Percentiles rank a stretch among this genome's conserved stretches.
phyloP scores from a whole-genome alignment of 179 eudicot genomes.

The Drosera spatulata region DNA sequence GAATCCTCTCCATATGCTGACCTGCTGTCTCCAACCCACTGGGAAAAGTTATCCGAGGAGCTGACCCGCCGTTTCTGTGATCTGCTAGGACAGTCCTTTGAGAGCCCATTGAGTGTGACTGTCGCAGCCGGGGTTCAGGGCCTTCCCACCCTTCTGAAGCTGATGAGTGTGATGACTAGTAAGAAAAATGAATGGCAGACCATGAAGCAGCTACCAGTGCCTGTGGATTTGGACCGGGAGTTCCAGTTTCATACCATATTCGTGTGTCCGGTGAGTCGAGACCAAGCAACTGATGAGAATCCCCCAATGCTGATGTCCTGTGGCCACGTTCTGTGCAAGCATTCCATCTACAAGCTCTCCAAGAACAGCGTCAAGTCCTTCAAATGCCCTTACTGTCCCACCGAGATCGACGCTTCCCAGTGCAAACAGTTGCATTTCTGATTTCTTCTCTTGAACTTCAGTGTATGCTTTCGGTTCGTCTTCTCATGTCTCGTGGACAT shows the following conservation, averaged over 20 bases:
- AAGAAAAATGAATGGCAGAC: constrained; percentile 85
- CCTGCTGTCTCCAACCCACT: constrained; percentile 39
- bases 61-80: constrained; percentile 57
- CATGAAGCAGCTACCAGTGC: constrained; percentile 84
- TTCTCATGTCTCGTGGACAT: not conserved
- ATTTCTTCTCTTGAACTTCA: constrained; percentile 5
- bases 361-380: constrained; percentile 42
- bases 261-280: constrained; percentile 87
- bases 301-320: constrained; percentile 89
- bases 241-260: constrained; percentile 85
- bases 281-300: constrained; percentile 83
- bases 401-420: constrained; percentile 60
- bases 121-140: constrained; percentile 78
- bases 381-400: constrained; percentile 92
- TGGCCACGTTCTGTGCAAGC: constrained; percentile 90
- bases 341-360: constrained; percentile 72
- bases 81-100: constrained; percentile 61
- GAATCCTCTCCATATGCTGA: constrained; percentile 71
- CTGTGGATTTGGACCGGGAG: constrained; percentile 61
- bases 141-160: constrained; percentile 74
- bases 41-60: constrained; percentile 65
- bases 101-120: constrained; percentile 72
- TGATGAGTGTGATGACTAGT: constrained; percentile 74
- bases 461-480: not conserved
- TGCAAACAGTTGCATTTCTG: constrained; percentile 72